phyloP scores from a whole-genome alignment of 2,329 filamentous ascomycete species.

The Blastomyces gilchristii region DNA sequence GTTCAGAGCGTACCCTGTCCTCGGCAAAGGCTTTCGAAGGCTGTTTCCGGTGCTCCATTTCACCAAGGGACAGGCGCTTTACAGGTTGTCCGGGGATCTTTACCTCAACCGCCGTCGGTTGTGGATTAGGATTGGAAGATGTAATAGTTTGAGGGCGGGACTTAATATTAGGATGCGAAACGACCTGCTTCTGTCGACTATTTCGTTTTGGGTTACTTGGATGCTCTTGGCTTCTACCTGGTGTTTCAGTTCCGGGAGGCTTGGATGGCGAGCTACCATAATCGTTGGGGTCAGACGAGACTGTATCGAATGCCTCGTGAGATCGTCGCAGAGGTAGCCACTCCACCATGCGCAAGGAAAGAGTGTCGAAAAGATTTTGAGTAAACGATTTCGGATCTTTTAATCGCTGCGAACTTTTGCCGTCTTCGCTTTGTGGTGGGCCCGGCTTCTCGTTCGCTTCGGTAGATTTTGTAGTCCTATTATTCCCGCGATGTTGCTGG shows the following conservation, averaged over 20 bases:
- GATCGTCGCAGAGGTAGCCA: conserved; percentile 32
- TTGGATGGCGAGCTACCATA: not conserved
- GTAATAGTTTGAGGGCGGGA: conserved; percentile 16
- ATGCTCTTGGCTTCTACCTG: not conserved
- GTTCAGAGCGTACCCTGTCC: conserved; percentile 24
- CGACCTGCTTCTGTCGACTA: not conserved
- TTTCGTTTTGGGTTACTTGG: conserved; percentile 6
- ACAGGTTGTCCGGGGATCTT: conserved; percentile 31
- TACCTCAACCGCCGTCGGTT: conserved; percentile 29
- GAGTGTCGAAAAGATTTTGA: conserved; percentile 46
- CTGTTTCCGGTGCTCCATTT: conserved; percentile 30
- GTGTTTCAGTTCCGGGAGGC: not conserved
- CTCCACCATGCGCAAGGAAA: conserved; percentile 37
- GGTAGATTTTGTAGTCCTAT: not conserved
- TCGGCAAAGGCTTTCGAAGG: conserved; percentile 25
- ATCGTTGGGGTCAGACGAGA: not conserved
- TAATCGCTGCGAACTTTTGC: conserved; percentile 11
- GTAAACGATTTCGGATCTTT: conserved; percentile 54
- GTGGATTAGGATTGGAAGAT: conserved; percentile 19
- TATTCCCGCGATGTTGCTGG: not conserved
- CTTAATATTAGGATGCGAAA: not conserved
- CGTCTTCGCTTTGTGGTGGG: conserved; percentile 17
- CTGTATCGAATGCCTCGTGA: not conserved
- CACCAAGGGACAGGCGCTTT: conserved; percentile 31
- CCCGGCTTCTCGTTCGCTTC: conserved; percentile 10